Base-by-base conservation (phyloP, 2,329 filamentous ascomycete species). In the Colletotrichum tabaci region DNA sequence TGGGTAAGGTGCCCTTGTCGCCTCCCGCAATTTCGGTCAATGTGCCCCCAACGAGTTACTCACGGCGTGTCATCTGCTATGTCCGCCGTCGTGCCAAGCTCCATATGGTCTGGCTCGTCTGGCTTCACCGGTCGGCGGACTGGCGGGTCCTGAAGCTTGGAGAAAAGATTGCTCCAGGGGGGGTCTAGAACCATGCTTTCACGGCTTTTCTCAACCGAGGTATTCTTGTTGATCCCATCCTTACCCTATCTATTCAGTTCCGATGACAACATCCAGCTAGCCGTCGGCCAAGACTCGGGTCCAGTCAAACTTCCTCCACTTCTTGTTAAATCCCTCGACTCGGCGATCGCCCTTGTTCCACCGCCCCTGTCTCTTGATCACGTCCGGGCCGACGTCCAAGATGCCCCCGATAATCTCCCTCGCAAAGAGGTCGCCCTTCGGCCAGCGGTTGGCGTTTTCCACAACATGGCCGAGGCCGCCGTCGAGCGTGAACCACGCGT, bases 231-330 rank as follows among this genome's bases (percentile, higher is more conserved):
- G 50, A 23, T 60, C 13, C 10, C 9, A 38, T 21, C 7, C 21
- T 18, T 49, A 49, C 5, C 12, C 21, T 15, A 47, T 46, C 35
- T 10, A n/a, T 46, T 62, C 18, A 52, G 26, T 35, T 26, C 10
- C 44, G 15, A 42, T 16, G n/a, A 40, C 49, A 38, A 53, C 6
- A 9, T 47, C 23, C n/a, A 44, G 15, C 50, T 69, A 72, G 21
- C 74, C 79, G 21, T 88, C 85, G 1, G 84, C 80, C 47, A 92
- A 77, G 52, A 91, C 85, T 72, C 89, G 83, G 1, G 90, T 92
- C 89, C 96, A 99, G 85, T 99, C 96, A 84, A 96, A 98, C 83
- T 95, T 95, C 76, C 89, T 90, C 96, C 96, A 99, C 56, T 89
- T 87, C 84, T 92, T 96, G 84, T 89, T 92, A 78, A 97, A 99